These are phyloP conservation scores for Podaxis sp. DNA, from an alignment of 768 basidiomycete genomes.

Conservation along the genomic window DNA sequence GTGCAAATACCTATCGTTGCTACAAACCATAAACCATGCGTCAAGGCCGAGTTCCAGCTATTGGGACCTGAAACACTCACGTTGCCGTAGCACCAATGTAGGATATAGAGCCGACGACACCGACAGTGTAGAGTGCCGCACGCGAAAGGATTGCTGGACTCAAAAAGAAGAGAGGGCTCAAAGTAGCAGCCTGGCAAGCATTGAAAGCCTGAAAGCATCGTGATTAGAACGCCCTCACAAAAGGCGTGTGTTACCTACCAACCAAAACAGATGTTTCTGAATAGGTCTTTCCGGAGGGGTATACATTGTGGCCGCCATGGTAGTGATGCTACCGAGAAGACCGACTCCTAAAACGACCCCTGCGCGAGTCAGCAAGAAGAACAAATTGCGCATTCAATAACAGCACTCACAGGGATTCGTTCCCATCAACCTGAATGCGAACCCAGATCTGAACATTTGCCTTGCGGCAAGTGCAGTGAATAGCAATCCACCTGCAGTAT, in stretches of 20 bases:
- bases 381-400: neutral
- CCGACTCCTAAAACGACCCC: conserved; percentile 83
- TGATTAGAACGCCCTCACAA: neutral
- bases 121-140: conserved; percentile 85
- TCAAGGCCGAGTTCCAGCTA: neutral
- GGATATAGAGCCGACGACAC: conserved; percentile 81
- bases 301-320: conserved; percentile 81
- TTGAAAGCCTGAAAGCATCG: conserved; percentile 66
- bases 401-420: conserved; percentile 73
- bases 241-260: conserved; percentile 42
- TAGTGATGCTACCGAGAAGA: conserved; percentile 75
- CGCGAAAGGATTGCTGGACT: conserved; percentile 82
- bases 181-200: conserved; percentile 79
- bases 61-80: conserved; percentile 28
- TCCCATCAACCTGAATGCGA: conserved; percentile 73
- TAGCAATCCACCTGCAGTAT: conserved; percentile 76
- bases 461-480: conserved; percentile 80
- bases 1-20: conserved; percentile 81
- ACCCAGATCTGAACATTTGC: conserved; percentile 67
- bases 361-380: conserved; percentile 23
- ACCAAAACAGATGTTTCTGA: conserved; percentile 81
- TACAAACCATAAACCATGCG: conserved; percentile 17
- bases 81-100: conserved; percentile 88
- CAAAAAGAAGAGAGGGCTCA: conserved; percentile 88
- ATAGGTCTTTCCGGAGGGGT: conserved; percentile 75